A percentile compares a stretch with the other conserved stretches of the same genome.
phyloP scores from a whole-genome alignment of 805 yeast species.

The Isabelozyma rhagii region DNA sequence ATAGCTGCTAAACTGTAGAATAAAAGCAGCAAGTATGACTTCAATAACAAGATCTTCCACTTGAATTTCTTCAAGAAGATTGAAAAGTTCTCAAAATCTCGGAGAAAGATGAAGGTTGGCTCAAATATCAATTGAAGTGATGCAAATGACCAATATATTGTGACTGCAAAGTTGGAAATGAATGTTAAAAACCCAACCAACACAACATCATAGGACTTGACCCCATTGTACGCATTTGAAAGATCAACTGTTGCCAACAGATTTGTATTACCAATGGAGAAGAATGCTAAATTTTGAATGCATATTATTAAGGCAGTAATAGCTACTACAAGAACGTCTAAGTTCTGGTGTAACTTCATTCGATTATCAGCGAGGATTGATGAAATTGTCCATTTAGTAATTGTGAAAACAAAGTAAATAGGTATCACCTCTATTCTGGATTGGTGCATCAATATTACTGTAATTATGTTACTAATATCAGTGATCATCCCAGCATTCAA shows the following conservation, averaged over 20 bases:
- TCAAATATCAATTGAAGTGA: slow-evolving; percentile 41
- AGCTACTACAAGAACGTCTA: slow-evolving; percentile 18
- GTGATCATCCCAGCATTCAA: slow-evolving; percentile 26
- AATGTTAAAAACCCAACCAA: slow-evolving; percentile 78
- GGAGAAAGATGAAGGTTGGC: background rate
- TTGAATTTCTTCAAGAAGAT: slow-evolving; percentile 21
- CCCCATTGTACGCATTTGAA: slow-evolving; percentile 89
- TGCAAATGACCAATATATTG: slow-evolving; percentile 74
- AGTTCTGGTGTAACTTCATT: slow-evolving; percentile 2
- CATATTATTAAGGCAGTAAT: slow-evolving; percentile 41
- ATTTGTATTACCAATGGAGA: slow-evolving; percentile 87
- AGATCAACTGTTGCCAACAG: slow-evolving; percentile 88
- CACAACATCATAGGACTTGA: slow-evolving; percentile 62
- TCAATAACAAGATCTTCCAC: slow-evolving; percentile 32
- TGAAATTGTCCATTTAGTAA: slow-evolving; percentile 20
- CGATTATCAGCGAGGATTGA: slow-evolving; percentile 6
- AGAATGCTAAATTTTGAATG: slow-evolving; percentile 75
- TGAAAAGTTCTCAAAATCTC: slow-evolving; percentile 2
- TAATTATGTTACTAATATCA: slow-evolving; percentile 31
- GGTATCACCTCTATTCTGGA: slow-evolving; percentile 56
- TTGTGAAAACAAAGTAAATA: slow-evolving; percentile 38
- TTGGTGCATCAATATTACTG: slow-evolving; percentile 52
- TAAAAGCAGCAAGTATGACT: slow-evolving; percentile 35
- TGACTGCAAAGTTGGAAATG: slow-evolving; percentile 80
- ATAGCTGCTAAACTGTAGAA: slow-evolving; percentile 62